Evolutionary conservation across 2,329 filamentous ascomycete species (phyloP).

Genomic region (Diaporthe vaccinii): DNA sequence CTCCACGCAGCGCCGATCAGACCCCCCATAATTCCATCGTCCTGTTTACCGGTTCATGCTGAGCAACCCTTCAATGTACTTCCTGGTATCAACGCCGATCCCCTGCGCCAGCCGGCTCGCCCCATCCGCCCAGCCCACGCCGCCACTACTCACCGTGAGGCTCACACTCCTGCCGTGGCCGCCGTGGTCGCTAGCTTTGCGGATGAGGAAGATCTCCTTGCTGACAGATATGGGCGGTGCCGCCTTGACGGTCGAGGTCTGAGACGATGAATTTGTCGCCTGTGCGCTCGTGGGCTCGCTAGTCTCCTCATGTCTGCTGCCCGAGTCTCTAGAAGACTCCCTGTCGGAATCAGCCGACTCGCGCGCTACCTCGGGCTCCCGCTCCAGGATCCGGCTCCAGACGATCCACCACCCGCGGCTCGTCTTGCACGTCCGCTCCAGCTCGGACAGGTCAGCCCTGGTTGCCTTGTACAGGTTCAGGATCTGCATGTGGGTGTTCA

Average conservation of each 20-base stretch:
- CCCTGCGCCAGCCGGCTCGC: constrained; percentile 76
- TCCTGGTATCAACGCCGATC: constrained; percentile 81
- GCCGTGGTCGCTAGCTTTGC: constrained; percentile 70
- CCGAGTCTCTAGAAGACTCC: constrained; percentile 33
- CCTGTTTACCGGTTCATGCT: constrained; percentile 65
- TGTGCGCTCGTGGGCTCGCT: constrained; percentile 39
- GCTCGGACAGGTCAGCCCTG: constrained; percentile 56
- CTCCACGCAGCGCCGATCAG: constrained; percentile 4
- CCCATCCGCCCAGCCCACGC: constrained; percentile 64
- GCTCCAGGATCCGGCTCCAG: constrained; percentile 70
- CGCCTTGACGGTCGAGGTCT: constrained; percentile 24
- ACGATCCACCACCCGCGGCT: constrained; percentile 78
- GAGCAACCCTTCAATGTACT: constrained; percentile 80
- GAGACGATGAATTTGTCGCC: constrained; percentile 27
- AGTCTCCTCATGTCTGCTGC: constrained; percentile 3
- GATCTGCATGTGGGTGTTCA: constrained; percentile 75
- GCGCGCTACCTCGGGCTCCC: constrained; percentile 42
- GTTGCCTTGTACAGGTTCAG: constrained; percentile 68
- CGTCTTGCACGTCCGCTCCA: constrained; percentile 76
- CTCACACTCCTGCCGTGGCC: constrained; percentile 52
- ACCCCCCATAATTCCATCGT: not conserved
- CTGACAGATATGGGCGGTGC: constrained; percentile 45
- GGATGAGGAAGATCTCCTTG: constrained; percentile 74
- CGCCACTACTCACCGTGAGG: constrained; percentile 52
- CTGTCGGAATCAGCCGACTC: not conserved